Evolutionary conservation across 2,329 filamentous ascomycete genomes (phyloP).

Genomic region (Cladosporium sp.): DNA sequence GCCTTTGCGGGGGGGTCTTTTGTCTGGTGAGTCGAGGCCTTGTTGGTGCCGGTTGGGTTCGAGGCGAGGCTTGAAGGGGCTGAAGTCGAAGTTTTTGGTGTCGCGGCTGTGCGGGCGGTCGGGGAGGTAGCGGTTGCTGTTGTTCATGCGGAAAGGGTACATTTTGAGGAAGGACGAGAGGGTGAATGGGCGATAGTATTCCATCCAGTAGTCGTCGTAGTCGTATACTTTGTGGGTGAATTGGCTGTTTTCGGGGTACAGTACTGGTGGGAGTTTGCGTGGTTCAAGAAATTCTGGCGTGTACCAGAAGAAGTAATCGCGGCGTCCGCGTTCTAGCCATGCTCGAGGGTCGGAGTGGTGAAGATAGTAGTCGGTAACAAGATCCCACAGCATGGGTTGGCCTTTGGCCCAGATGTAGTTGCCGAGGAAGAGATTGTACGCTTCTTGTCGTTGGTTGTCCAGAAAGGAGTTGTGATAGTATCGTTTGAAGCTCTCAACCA

Average conservation of each 20-base stretch:
- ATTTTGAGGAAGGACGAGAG: constrained; percentile 89
- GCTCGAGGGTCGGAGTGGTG: constrained; percentile 80
- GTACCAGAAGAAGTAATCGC: constrained; percentile 85
- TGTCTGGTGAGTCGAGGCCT: constrained; percentile 54
- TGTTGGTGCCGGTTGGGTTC: constrained; percentile 35
- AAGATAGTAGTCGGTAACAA: constrained; percentile 91
- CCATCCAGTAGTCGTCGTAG: constrained; percentile 94
- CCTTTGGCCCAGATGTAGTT: constrained; percentile 88
- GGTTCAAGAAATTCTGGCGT: constrained; percentile 67
- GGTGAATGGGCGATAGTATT: constrained; percentile 88
- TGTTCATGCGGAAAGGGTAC: constrained; percentile 89
- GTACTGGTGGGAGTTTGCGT: constrained; percentile 53
- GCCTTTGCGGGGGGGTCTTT: constrained; percentile 63
- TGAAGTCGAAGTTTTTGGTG: constrained; percentile 74
- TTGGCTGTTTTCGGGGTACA: not conserved
- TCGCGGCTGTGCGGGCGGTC: constrained; percentile 55
- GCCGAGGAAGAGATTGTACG: constrained; percentile 94
- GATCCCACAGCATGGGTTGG: constrained; percentile 94
- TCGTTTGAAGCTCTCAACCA: constrained; percentile 98
- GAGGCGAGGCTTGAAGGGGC: constrained; percentile 74
- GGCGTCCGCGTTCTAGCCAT: constrained; percentile 60
- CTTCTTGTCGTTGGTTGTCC: constrained; percentile 95
- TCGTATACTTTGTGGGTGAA: constrained; percentile 35
- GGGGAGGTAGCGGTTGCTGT: constrained; percentile 77
- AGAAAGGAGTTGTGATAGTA: constrained; percentile 99